Conservation (phyloP, 176 grass and related monocot species). For the Musa itinerans region DNA sequence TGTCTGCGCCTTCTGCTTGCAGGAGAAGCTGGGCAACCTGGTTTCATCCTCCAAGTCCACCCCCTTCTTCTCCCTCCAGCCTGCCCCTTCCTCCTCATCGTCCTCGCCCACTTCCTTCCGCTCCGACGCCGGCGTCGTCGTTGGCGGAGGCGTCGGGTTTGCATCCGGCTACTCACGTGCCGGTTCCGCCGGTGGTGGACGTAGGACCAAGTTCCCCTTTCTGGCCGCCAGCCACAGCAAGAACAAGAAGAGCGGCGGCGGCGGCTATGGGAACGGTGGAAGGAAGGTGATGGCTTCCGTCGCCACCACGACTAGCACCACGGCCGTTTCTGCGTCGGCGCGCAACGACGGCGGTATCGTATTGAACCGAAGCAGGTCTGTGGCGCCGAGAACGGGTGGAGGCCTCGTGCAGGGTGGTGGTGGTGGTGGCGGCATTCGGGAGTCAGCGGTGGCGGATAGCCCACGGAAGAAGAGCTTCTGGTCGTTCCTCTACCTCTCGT, state of each 20-base stretch:
- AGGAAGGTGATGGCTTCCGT: conserved; percentile 15
- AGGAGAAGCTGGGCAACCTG: conserved; percentile 96
- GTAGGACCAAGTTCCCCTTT: not conserved
- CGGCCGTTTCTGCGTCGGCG: not conserved
- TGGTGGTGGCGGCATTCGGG: conserved; percentile 1
- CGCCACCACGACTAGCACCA: not conserved
- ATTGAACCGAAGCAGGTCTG: conserved; percentile 75
- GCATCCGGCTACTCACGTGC: not conserved
- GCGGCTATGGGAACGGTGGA: not conserved
- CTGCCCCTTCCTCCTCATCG: conserved; percentile 32
- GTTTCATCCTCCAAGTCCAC: conserved; percentile 86
- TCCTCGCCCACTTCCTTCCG: conserved; percentile 36
- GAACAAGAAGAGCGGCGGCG: not conserved
- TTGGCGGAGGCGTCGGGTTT: conserved; percentile 7
- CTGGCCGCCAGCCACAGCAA: not conserved
- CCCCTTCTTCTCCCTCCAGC: conserved; percentile 59
- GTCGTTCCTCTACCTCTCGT: conserved; percentile 79
- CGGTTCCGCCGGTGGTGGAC: conserved; percentile 6
- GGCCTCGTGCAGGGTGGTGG: not conserved
- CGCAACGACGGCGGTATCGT: not conserved
- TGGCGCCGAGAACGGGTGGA: conserved; percentile 52
- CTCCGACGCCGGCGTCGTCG: conserved; percentile 8
- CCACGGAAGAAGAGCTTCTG: conserved; percentile 98
- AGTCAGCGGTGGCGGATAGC: conserved; percentile 38
- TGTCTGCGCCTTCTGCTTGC: conserved; percentile 95